Evolutionary conservation across 371 early-diverging fungal species (phyloP).

Genomic region (Lichtheimia ornata): DNA sequence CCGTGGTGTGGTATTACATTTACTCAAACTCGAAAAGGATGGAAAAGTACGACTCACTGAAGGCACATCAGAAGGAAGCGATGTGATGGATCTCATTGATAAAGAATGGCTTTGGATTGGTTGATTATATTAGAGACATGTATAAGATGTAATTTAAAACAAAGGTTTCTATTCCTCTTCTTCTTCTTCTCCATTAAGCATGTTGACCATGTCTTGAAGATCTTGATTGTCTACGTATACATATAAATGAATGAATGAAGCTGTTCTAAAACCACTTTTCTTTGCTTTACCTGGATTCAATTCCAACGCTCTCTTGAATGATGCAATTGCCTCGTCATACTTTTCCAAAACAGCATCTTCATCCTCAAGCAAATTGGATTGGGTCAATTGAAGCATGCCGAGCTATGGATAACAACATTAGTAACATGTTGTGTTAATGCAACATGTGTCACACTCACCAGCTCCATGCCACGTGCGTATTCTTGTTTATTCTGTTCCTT

Average conservation of each 20-base stretch:
- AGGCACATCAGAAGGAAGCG: constrained; percentile 1
- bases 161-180: constrained; percentile 6
- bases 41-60: constrained; percentile 31
- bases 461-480: constrained; percentile 34
- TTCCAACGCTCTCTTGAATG: constrained; percentile 34
- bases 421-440: not conserved
- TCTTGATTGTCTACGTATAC: constrained; percentile 14
- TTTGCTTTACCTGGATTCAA: constrained; percentile 27
- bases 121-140: not conserved
- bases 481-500: constrained; percentile 25
- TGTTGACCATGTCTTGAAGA: constrained; percentile 14
- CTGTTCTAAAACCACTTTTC: not conserved
- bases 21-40: constrained; percentile 70
- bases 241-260: not conserved
- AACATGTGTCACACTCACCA: constrained; percentile 21
- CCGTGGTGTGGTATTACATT: constrained; percentile 63
- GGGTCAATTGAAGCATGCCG: constrained; percentile 35
- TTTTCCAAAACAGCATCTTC: constrained; percentile 40
- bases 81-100: constrained; percentile 7
- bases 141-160: not conserved
- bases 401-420: constrained; percentile 10
- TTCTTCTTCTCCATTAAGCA: constrained; percentile 12
- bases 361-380: constrained; percentile 35
- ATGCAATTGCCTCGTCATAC: constrained; percentile 27
- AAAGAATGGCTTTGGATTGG: constrained; percentile 19